These are phyloP conservation scores for Naganishia vaughanmartiniae DNA, from an alignment of 768 basidiomycete species.

Conservation along the genomic window DNA sequence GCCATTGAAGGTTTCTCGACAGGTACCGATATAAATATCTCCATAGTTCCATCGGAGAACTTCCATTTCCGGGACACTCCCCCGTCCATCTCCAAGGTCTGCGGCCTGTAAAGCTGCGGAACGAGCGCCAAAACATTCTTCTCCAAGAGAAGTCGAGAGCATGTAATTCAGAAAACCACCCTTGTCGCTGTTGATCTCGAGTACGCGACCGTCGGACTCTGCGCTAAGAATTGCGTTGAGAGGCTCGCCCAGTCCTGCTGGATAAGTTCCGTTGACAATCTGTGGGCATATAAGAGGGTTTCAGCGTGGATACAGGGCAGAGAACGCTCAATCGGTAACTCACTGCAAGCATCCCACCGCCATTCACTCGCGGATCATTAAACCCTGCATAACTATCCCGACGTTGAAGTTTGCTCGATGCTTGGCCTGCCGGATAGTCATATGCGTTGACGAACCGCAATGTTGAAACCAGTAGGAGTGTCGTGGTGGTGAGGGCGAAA, in stretches of 20 bases:
- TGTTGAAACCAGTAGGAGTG: background rate
- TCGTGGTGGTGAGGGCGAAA: background rate
- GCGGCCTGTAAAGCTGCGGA: constrained; percentile 66
- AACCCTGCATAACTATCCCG: constrained; percentile 15
- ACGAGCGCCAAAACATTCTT: constrained; percentile 81
- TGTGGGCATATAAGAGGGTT: background rate
- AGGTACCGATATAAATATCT: constrained; percentile 75
- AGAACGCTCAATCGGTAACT: background rate
- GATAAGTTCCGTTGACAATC: constrained; percentile 26
- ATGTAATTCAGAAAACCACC: constrained; percentile 82
- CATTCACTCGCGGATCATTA: constrained; percentile 13
- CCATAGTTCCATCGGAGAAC: constrained; percentile 84
- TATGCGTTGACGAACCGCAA: background rate
- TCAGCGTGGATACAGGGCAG: background rate
- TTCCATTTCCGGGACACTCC: constrained; percentile 69
- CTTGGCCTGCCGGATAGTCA: background rate
- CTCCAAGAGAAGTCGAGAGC: constrained; percentile 64
- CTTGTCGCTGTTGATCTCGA: constrained; percentile 58
- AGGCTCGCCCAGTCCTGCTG: constrained; percentile 69
- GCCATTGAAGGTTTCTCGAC: constrained; percentile 77
- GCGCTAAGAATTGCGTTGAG: constrained; percentile 77
- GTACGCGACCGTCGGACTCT: constrained; percentile 67
- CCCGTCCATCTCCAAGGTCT: constrained; percentile 79
- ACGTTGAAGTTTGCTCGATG: background rate
- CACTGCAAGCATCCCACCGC: constrained; percentile 3